Base-by-base conservation (phyloP, 139 green algal species). In the Pseudopediastrum boryanum region DNA sequence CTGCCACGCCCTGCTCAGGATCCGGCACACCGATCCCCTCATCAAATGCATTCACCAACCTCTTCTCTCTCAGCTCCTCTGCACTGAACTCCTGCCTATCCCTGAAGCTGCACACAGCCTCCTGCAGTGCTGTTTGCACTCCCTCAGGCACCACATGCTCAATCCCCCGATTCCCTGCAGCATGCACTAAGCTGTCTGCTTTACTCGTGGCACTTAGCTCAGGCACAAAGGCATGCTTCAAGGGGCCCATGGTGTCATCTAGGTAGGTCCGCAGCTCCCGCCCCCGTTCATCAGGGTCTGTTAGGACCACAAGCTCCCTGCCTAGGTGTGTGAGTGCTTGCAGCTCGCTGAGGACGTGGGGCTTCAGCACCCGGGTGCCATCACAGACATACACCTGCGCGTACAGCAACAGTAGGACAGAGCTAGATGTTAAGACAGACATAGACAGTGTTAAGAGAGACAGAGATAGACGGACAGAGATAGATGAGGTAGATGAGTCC, bases 41-140 rank as follows among this genome's bases (percentile, higher is more conserved):
- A 21, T 73, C 62, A 79, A 78, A 72, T 4, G 29, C 31, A 19
- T 50, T 19, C 51, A 67, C 38, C 58, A 75, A 38, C n/a, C 86
- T 23, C 89, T 91, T 38, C 87, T 84, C 81, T 77, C 66, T 4
- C 33, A 83, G 39, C 59, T 77, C 36, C 71, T 90, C 35, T 80
- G 82, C 3, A 41, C 33, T 67, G 51, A 50, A 82, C 38, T 50
- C 65, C 42, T n/a, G 35, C 29, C 76, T 35, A n/a, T 41, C 76
- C 16, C 10, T n/a, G 27, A 46, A 76, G 27, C 64, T 70, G 7
- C 13, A 23, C 38, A 2, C 13, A 8, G 64, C 48, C 16, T 2
- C 51, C 4, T 38, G 7, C 12, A 82, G 50, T 4, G 76, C 76
- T 27, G 48, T 27, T 41, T 51, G 50, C 65, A 82, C 46, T 2